phyloP scores from a whole-genome alignment of 2,329 filamentous ascomycete genomes.

The Xylariaceae sp. region DNA sequence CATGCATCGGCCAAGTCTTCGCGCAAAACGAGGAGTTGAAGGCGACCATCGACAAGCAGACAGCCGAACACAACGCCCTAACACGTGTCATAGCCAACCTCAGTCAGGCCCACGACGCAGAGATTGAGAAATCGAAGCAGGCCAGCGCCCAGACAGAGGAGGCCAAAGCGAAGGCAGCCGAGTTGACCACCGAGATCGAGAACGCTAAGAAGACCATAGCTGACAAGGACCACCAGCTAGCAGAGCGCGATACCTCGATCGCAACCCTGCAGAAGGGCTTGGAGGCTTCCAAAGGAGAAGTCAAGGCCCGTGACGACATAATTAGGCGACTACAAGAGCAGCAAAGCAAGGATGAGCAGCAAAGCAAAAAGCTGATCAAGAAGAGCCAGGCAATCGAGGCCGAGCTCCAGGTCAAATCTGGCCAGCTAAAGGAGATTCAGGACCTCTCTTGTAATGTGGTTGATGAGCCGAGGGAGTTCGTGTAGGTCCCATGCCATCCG shows the following conservation, averaged over 20 bases:
- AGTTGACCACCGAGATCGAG: constrained; percentile 3
- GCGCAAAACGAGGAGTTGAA: constrained; percentile 8
- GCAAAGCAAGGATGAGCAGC: background rate
- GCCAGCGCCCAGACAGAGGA: constrained; percentile 4
- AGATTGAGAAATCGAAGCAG: background rate
- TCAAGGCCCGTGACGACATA: background rate
- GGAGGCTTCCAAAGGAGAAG: background rate
- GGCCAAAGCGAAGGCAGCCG: constrained; percentile 7
- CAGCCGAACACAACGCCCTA: background rate
- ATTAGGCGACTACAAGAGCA: constrained; percentile 6
- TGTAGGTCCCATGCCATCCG: constrained; percentile 6
- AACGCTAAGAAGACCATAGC: constrained; percentile 9
- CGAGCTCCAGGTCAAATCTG: background rate
- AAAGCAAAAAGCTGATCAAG: constrained; percentile 5
- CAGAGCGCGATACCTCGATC: background rate
- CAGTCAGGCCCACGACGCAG: background rate
- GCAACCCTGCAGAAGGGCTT: background rate
- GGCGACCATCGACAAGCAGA: constrained; percentile 1
- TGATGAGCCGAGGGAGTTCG: constrained; percentile 3
- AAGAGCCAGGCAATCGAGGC: background rate
- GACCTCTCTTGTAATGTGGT: constrained; percentile 5
- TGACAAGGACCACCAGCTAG: constrained; percentile 3
- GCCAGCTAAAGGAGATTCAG: constrained; percentile 7
- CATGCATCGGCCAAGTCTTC: constrained; percentile 7
- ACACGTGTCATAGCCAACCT: background rate